Base-by-base conservation (phyloP, 108 stramenopile genomes). In the Nitzschia sp. region DNA sequence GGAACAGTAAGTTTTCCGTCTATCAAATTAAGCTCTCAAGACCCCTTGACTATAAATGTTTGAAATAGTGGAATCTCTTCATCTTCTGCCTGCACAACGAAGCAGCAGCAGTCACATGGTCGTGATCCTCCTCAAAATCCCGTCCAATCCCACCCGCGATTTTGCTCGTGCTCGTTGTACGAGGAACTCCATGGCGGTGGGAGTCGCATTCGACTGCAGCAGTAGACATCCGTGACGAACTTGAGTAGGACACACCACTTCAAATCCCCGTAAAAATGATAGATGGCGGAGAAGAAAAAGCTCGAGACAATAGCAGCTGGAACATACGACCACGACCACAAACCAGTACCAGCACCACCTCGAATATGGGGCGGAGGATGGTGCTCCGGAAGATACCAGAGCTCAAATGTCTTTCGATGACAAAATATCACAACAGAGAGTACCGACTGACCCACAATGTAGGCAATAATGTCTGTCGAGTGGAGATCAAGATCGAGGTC, bases 281-380 rank as follows among this genome's bases (percentile, higher is more conserved):
- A 50, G 19, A 50, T 16, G 48, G 48, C 48, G 19, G 48, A 50
- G 19, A 50, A 50, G 21, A 50, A 50, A 22, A 50, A 50, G 21
- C 48, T 50, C 16, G 48, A 11, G 4, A 21, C 19, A 50, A 50
- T 50, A 21, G 48, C 48, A 8, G 48, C 48, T n/a, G 48, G 48
- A 11, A 50, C 48, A 50, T 50, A 50, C n/a, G n/a, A n/a, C n/a
- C n/a, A n/a, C n/a, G n/a, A n/a, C 48, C 48, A 50, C 19, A 50
- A 50, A n/a, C 48, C 48, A n/a, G n/a, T n/a, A n/a, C n/a, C n/a
- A n/a, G n/a, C n/a, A n/a, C n/a, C n/a, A 50, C 48, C 48, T 21
- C 48, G 48, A 21, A 50, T 21, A n/a, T 11, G 9, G 4, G 4
- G 8, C 4, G 48, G 48, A 16, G 48, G 48, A 50, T 50, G 48